These are phyloP conservation scores for Lupinus albus DNA, from an alignment of 306 rosid genomes.

Conservation along the genomic window DNA sequence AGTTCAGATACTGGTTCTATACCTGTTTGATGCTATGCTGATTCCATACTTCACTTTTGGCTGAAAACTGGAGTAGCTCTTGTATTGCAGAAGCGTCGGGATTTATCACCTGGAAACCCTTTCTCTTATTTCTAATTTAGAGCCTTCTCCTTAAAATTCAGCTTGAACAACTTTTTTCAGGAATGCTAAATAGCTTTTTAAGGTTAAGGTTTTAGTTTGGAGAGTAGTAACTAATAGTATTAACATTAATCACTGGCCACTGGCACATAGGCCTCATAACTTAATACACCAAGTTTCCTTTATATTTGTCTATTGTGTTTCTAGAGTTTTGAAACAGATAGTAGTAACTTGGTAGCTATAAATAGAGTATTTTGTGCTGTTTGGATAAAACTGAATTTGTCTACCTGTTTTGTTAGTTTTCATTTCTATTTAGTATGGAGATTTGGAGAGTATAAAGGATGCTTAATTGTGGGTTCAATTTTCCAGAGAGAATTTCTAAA, in stretches of 20 bases:
- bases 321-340: neutral
- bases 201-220: slow-evolving; percentile 9
- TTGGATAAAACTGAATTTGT: slow-evolving; percentile 11
- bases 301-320: neutral
- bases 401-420: neutral
- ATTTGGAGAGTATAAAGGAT: slow-evolving; percentile 13
- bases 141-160: neutral
- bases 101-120: slow-evolving; percentile 4
- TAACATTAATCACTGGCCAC: neutral
- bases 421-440: neutral
- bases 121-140: slow-evolving; percentile 1
- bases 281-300: neutral
- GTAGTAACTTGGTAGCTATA: neutral
- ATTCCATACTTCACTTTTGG: slow-evolving; percentile 17
- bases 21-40: neutral
- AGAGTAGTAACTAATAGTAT: slow-evolving; percentile 1
- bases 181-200: slow-evolving; percentile 1
- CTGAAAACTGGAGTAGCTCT: slow-evolving; percentile 6
- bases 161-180: neutral
- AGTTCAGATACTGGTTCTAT: neutral
- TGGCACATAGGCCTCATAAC: neutral
- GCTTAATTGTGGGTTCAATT: neutral
- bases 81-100: neutral
- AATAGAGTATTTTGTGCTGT: slow-evolving; percentile 1
- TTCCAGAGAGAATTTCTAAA: slow-evolving; percentile 11